Evolutionary conservation across 2,329 filamentous ascomycete genomes (phyloP).

Genomic region (Penicillium sumatraense): DNA sequence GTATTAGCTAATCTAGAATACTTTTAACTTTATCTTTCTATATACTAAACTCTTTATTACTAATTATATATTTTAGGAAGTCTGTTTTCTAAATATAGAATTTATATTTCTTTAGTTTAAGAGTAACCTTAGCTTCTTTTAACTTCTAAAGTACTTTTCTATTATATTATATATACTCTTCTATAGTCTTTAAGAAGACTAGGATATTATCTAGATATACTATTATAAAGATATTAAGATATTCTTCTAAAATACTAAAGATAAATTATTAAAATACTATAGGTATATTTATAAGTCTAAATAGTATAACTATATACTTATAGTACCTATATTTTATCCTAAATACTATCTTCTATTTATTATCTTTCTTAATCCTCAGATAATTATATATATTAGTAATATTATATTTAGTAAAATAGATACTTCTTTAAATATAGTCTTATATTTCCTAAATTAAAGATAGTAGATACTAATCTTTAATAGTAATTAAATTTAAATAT

Average conservation of each 20-base stretch:
- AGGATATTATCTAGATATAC: too few species aligned
- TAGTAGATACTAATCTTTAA: not conserved
- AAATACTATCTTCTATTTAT: too few species aligned
- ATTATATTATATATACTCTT: too few species aligned
- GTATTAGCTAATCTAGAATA: too few species aligned
- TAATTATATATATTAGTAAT: too few species aligned
- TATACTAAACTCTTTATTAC: not conserved
- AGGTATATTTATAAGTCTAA: not conserved
- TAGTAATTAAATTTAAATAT: not conserved
- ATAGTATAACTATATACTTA: constrained; percentile 4
- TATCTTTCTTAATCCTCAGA: too few species aligned
- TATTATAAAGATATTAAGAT: not conserved
- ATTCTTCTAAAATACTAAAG: not conserved
- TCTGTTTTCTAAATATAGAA: not conserved
- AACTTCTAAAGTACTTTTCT: too few species aligned
- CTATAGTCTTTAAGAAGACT: too few species aligned
- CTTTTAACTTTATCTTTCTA: too few species aligned
- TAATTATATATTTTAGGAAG: not conserved
- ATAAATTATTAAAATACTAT: not conserved
- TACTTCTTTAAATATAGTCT: not conserved
- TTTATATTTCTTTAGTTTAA: not conserved
- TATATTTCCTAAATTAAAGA: not conserved
- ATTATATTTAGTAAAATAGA: too few species aligned
- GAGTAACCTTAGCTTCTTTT: too few species aligned
- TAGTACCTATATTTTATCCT: not conserved